phyloP scores from a whole-genome alignment of 768 basidiomycete species.

The Mycena leptocephala region DNA sequence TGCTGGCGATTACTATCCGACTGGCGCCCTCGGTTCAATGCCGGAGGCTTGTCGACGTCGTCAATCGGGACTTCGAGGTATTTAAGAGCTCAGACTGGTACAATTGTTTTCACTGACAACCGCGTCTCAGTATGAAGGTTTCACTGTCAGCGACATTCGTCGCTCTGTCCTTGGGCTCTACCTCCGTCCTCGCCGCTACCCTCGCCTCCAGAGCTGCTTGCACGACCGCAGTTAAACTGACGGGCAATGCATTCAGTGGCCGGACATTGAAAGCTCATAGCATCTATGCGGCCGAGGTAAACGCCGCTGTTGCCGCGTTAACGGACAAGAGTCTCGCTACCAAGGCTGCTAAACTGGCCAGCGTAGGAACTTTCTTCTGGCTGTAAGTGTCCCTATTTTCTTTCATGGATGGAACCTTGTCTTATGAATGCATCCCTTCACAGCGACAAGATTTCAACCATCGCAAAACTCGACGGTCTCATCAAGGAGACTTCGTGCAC shows the following conservation, averaged over 20 bases:
- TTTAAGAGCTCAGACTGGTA: not conserved
- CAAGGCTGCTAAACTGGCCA: slow-evolving; percentile 54
- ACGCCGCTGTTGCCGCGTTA: slow-evolving; percentile 50
- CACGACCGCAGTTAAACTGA: slow-evolving; percentile 8
- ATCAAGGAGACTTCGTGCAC: slow-evolving; percentile 54
- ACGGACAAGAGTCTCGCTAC: slow-evolving; percentile 51
- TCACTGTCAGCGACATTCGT: slow-evolving; percentile 5
- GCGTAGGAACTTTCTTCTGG: slow-evolving; percentile 61
- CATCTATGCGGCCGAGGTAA: slow-evolving; percentile 35
- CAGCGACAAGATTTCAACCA: slow-evolving; percentile 14
- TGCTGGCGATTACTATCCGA: slow-evolving; percentile 10
- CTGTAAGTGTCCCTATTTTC: slow-evolving; percentile 30
- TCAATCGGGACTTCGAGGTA: not conserved
- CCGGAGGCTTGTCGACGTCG: slow-evolving; percentile 6
- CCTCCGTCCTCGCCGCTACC: slow-evolving; percentile 8
- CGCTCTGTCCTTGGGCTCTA: slow-evolving; percentile 11
- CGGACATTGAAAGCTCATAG: slow-evolving; percentile 16
- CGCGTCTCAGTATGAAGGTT: slow-evolving; percentile 14
- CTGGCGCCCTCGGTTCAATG: slow-evolving; percentile 1
- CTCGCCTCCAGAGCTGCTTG: slow-evolving; percentile 11
- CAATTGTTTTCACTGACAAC: not conserved
- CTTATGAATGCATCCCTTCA: not conserved
- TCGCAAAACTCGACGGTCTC: slow-evolving; percentile 45
- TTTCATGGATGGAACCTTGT: not conserved
- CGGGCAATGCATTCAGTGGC: slow-evolving; percentile 17